Evolutionary conservation across 164 flowering plant genomes (phyloP).

Genomic region (Vitis rupestris): DNA sequence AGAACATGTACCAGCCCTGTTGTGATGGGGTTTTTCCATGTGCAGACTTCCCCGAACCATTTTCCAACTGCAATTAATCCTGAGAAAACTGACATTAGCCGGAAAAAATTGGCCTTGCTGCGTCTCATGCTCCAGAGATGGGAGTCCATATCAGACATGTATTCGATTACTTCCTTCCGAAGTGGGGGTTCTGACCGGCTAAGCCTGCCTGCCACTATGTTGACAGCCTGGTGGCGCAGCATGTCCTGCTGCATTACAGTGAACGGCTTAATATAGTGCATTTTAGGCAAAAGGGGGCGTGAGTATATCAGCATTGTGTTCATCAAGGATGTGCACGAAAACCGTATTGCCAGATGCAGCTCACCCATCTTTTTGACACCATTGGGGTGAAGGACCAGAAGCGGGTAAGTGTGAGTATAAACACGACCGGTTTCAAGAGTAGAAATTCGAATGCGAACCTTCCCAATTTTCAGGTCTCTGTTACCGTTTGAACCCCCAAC

Average conservation of each 20-base stretch:
- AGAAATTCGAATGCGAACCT: conserved; percentile 65
- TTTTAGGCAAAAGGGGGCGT: conserved; percentile 53
- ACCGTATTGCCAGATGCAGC: conserved; percentile 59
- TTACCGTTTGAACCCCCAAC: conserved; percentile 28
- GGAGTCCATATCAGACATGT: conserved; percentile 54
- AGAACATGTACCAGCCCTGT: conserved; percentile 53
- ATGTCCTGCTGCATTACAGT: conserved; percentile 39
- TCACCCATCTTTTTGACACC: conserved; percentile 76
- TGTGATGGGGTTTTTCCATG: conserved; percentile 54
- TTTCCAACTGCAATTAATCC: conserved; percentile 39
- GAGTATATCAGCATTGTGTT: conserved; percentile 46
- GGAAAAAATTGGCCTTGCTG: conserved; percentile 63
- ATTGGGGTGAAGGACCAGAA: conserved; percentile 55
- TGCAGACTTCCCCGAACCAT: conserved; percentile 62
- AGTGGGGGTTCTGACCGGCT: conserved; percentile 70
- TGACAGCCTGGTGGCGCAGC: conserved; percentile 54
- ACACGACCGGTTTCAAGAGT: conserved; percentile 66
- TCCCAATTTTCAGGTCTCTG: conserved; percentile 49
- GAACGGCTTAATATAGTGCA: conserved; percentile 61
- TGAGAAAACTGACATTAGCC: conserved; percentile 43
- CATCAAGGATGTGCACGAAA: conserved; percentile 39
- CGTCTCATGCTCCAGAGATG: conserved; percentile 78
- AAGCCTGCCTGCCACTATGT: conserved; percentile 53
- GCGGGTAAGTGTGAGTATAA: conserved; percentile 55
- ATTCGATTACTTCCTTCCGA: conserved; percentile 56